phyloP scores from a whole-genome alignment of 352 stramenopile genomes.

The Phytophthora sojae region DNA sequence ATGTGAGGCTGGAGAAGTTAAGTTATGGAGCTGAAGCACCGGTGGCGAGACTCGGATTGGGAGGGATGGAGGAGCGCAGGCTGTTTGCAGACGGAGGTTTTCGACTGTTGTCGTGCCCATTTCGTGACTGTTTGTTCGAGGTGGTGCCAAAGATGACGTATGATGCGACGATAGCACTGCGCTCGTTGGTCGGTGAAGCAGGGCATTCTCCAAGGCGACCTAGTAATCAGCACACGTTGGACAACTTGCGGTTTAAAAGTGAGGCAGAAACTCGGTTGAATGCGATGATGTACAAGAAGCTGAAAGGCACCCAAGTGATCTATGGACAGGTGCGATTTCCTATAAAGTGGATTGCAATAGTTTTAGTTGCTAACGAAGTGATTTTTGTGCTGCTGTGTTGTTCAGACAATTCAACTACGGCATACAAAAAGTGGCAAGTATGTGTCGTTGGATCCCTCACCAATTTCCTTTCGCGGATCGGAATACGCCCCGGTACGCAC shows the following conservation, averaged over 20 bases:
- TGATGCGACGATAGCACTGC: constrained; percentile 59
- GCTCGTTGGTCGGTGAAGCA: constrained; percentile 26
- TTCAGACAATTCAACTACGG: constrained; percentile 66
- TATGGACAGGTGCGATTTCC: constrained; percentile 60
- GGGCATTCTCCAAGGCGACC: constrained; percentile 13
- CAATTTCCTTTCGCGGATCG: constrained; percentile 57
- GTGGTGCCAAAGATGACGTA: constrained; percentile 82
- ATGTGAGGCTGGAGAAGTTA: constrained; percentile 66
- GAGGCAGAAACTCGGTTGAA: constrained; percentile 74
- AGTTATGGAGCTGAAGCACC: constrained; percentile 38
- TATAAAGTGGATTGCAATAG: neutral
- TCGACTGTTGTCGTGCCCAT: constrained; percentile 57
- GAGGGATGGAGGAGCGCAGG: constrained; percentile 50
- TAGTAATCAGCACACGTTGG: constrained; percentile 37
- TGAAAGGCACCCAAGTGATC: constrained; percentile 63
- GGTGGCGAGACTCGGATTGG: constrained; percentile 51
- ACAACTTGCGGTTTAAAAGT: constrained; percentile 76
- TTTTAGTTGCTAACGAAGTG: neutral
- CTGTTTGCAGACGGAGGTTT: constrained; percentile 47
- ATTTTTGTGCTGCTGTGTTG: neutral
- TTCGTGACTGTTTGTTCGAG: constrained; percentile 77
- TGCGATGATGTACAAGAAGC: constrained; percentile 74
- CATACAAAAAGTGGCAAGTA: constrained; percentile 73
- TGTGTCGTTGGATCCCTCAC: constrained; percentile 54
- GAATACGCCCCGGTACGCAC: constrained; percentile 58